A percentile compares a stretch with the other conserved stretches of the same genome.
Evolutionary conservation across 1,284 basidiomycete genomes (phyloP).

Genomic region (Ustilago nuda): DNA sequence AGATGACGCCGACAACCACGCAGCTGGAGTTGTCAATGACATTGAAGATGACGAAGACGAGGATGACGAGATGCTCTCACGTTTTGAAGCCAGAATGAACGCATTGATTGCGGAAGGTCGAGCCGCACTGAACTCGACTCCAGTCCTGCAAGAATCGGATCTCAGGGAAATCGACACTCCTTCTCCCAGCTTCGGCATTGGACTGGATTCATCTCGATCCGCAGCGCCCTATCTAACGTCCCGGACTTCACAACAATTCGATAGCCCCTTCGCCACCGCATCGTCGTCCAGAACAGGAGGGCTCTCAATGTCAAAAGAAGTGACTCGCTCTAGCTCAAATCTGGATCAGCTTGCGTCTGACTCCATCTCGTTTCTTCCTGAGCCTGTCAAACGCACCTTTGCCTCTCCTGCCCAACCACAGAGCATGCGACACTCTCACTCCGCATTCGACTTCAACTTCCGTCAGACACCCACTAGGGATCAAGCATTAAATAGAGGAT

Average conservation of each 20-base stretch:
- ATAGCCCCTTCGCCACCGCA: conserved; percentile 2
- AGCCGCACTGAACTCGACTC: conserved; percentile 50
- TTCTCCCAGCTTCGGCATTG: conserved; percentile 18
- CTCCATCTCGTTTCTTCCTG: conserved; percentile 12
- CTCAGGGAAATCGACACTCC: conserved; percentile 36
- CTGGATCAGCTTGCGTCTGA: conserved; percentile 9
- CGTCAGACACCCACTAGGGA: neutral
- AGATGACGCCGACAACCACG: neutral
- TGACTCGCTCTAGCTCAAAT: conserved; percentile 20
- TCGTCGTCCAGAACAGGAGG: conserved; percentile 16
- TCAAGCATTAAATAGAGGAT: neutral
- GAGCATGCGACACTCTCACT: conserved; percentile 20
- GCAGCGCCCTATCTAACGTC: conserved; percentile 1
- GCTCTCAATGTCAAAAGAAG: neutral
- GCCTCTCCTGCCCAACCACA: conserved; percentile 7
- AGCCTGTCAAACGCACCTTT: conserved; percentile 39
- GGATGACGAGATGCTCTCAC: conserved; percentile 47
- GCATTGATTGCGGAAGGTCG: conserved; percentile 55
- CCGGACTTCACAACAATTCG: conserved; percentile 21
- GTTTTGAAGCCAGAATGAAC: conserved; percentile 55
- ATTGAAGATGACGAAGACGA: conserved; percentile 28
- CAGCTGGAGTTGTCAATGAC: neutral
- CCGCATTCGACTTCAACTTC: conserved; percentile 29
- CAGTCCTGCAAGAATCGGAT: conserved; percentile 43
- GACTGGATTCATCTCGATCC: conserved; percentile 11